phyloP scores from a whole-genome alignment of 2,329 filamentous ascomycete species.

The Diplodia intermedia region DNA sequence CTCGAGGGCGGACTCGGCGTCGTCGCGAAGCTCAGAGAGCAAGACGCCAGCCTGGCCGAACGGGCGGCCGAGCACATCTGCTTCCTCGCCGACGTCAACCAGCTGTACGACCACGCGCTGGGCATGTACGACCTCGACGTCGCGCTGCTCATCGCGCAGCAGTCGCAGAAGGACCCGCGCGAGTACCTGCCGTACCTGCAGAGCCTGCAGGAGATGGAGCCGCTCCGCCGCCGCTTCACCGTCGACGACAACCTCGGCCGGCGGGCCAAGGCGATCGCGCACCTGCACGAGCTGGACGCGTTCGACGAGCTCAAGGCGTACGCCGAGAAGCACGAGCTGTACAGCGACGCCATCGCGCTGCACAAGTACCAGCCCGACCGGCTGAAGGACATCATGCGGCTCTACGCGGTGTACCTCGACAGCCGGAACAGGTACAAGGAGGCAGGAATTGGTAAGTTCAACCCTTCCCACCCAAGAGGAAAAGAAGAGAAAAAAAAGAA shows the following conservation, averaged over 20 bases:
- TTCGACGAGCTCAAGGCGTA: conserved; percentile 84
- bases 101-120: conserved; percentile 86
- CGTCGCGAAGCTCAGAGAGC: conserved; percentile 73
- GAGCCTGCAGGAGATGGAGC: conserved; percentile 76
- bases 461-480: neutral
- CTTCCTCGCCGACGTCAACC: conserved; percentile 93
- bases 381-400: conserved; percentile 71
- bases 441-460: conserved; percentile 67
- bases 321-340: conserved; percentile 78
- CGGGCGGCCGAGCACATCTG: conserved; percentile 95
- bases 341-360: conserved; percentile 76
- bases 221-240: conserved; percentile 74
- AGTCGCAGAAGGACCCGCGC: conserved; percentile 91
- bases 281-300: conserved; percentile 74
- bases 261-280: conserved; percentile 75
- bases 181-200: conserved; percentile 97
- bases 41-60: conserved; percentile 73
- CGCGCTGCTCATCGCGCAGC: conserved; percentile 88
- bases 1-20: conserved; percentile 83
- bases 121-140: conserved; percentile 92
- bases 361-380: conserved; percentile 81
- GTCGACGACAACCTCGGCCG: conserved; percentile 89
- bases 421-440: conserved; percentile 79
- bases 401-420: conserved; percentile 82
- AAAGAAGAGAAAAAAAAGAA: too few species aligned